Percentiles rank a stretch among this genome's conserved stretches.
Conservation (phyloP, 1,139 yeast genomes). For the Debaryomycetaceae sp. region DNA sequence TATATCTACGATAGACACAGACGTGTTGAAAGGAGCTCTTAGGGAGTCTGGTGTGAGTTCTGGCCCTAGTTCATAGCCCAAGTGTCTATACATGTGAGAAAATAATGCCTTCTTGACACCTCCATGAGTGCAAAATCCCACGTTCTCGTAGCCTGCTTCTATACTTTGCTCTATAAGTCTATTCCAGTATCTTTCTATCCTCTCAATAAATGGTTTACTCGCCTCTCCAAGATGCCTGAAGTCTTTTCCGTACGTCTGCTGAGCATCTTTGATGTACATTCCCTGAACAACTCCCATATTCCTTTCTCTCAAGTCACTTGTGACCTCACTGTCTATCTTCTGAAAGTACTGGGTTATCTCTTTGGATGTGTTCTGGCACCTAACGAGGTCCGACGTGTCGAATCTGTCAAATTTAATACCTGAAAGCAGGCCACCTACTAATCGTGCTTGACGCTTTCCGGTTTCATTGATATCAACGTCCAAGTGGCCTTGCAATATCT, state of each 20-base stretch:
- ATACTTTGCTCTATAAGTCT: conserved; percentile 35
- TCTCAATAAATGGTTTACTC: conserved; percentile 37
- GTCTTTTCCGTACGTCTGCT: conserved; percentile 33
- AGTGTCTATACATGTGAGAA: conserved; percentile 40
- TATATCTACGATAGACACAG: conserved; percentile 62
- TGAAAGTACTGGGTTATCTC: conserved; percentile 31
- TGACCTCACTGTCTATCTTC: conserved; percentile 14
- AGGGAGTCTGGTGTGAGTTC: conserved; percentile 40
- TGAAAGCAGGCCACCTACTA: conserved; percentile 42
- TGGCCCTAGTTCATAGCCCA: conserved; percentile 32
- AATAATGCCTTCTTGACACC: conserved; percentile 71
- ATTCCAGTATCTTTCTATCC: conserved; percentile 53
- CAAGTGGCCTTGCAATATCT: conserved; percentile 72
- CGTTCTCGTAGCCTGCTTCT: conserved; percentile 37
- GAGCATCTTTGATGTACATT: conserved; percentile 65
- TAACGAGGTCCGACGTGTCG: conserved; percentile 55
- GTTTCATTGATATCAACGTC: conserved; percentile 57
- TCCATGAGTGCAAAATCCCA: conserved; percentile 77
- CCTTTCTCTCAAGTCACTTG: conserved; percentile 63
- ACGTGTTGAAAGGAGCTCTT: conserved; percentile 69
- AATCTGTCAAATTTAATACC: conserved; percentile 47
- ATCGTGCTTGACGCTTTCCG: conserved; percentile 56
- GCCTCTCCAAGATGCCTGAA: conserved; percentile 54
- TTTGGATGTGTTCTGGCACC: conserved; percentile 57
- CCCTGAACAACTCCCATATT: conserved; percentile 78